phyloP scores from a whole-genome alignment of 2,329 filamentous ascomycete genomes.

The Fusarium clavum region DNA sequence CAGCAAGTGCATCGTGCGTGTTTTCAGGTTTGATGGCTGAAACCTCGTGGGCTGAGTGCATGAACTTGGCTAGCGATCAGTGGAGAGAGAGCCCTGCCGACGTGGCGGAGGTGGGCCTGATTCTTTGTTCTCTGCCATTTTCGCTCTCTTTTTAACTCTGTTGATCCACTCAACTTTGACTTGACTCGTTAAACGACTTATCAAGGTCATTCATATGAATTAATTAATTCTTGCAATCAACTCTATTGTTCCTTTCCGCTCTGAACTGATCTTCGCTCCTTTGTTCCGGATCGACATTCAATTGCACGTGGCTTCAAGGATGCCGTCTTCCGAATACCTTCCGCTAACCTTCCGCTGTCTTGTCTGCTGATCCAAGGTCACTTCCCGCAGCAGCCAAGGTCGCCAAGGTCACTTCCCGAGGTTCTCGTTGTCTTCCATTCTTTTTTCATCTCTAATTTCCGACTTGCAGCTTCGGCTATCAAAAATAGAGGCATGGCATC shows the following conservation, averaged over 20 bases:
- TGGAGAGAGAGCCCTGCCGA: not conserved
- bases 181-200: too few relatives aligned
- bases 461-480: not conserved
- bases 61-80: not conserved
- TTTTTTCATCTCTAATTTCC: constrained; percentile 1
- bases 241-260: too few relatives aligned
- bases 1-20: too few relatives aligned
- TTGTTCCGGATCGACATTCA: not conserved
- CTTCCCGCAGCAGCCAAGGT: not conserved
- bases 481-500: not conserved
- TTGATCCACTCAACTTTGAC: too few relatives aligned
- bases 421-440: not conserved
- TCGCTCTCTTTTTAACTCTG: too few relatives aligned
- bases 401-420: not conserved
- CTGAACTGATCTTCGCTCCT: not conserved
- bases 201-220: too few relatives aligned
- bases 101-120: too few relatives aligned
- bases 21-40: too few relatives aligned
- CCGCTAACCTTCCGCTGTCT: too few relatives aligned
- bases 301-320: not conserved
- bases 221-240: too few relatives aligned
- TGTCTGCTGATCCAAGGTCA: not conserved
- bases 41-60: too few relatives aligned
- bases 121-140: too few relatives aligned
- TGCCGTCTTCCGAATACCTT: not conserved